phyloP scores from a whole-genome alignment of 768 basidiomycete genomes.

The Phlebiopsis gigantea region DNA sequence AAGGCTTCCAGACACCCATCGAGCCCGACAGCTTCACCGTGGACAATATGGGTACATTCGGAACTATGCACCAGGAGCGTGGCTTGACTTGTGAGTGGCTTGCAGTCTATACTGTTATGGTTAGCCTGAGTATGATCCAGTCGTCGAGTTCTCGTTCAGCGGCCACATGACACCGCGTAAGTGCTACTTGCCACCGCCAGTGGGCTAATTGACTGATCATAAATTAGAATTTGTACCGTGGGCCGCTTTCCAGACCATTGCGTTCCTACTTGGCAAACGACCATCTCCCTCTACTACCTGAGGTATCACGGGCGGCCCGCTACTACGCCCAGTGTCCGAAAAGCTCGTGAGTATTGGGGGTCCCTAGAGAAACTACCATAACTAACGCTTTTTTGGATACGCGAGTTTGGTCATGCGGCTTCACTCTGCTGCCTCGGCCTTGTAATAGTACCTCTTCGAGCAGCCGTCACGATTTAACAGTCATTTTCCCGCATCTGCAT shows the following conservation, averaged over 20 bases:
- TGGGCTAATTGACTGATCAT: neutral
- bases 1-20: slow-evolving; percentile 32
- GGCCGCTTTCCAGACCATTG: slow-evolving; percentile 67
- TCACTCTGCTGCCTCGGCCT: too few species aligned
- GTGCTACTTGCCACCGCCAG: slow-evolving; percentile 5
- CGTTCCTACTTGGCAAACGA: slow-evolving; percentile 58
- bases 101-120: neutral
- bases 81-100: slow-evolving; percentile 26
- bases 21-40: slow-evolving; percentile 27
- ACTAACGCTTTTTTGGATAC: too few species aligned
- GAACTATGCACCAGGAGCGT: slow-evolving; percentile 29
- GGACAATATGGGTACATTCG: slow-evolving; percentile 28
- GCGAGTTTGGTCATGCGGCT: too few species aligned
- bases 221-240: slow-evolving; percentile 26
- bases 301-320: too few species aligned
- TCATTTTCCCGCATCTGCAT: neutral
- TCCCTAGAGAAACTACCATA: neutral
- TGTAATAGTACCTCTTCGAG: too few species aligned
- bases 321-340: too few species aligned
- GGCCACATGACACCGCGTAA: slow-evolving; percentile 58
- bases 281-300: slow-evolving; percentile 32
- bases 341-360: neutral
- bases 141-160: slow-evolving; percentile 52
- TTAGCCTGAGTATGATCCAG: slow-evolving; percentile 23
- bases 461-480: neutral